Conservation (phyloP, 2,329 filamentous ascomycete species). For the Colletotrichum echinochloae region DNA sequence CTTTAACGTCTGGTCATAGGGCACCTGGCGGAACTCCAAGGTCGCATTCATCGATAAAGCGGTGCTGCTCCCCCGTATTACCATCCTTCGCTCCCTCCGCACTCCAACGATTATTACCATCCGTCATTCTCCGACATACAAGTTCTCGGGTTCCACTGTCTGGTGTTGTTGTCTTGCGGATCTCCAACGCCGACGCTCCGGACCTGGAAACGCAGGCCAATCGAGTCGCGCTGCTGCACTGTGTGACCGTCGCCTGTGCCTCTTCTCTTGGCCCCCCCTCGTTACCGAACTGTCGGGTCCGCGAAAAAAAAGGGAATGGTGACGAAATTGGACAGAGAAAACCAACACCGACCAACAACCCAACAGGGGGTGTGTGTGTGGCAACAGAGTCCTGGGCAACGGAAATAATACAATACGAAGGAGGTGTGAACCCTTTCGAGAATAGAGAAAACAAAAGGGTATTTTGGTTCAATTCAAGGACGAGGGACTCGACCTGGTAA, state of each 20-base stretch:
- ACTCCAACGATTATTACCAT: neutral
- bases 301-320: constrained; percentile 15
- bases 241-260: constrained; percentile 18
- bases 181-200: constrained; percentile 18
- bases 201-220: constrained; percentile 1
- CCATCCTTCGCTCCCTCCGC: neutral
- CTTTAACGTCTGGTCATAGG: neutral
- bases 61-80: neutral
- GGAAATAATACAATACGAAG: neutral
- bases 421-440: neutral
- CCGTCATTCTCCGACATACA: neutral
- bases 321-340: constrained; percentile 11
- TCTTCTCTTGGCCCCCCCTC: constrained; percentile 2
- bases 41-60: constrained; percentile 23
- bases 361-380: neutral
- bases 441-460: too few relatives aligned
- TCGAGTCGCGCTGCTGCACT: constrained; percentile 1
- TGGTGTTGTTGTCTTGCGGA: neutral
- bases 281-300: constrained; percentile 31
- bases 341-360: neutral
- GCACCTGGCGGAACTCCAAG: neutral
- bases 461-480: neutral
- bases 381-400: neutral
- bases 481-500: neutral
- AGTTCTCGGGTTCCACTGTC: constrained; percentile 2